phyloP scores from a whole-genome alignment of 768 basidiomycete species.

The Suillus bovinus region DNA sequence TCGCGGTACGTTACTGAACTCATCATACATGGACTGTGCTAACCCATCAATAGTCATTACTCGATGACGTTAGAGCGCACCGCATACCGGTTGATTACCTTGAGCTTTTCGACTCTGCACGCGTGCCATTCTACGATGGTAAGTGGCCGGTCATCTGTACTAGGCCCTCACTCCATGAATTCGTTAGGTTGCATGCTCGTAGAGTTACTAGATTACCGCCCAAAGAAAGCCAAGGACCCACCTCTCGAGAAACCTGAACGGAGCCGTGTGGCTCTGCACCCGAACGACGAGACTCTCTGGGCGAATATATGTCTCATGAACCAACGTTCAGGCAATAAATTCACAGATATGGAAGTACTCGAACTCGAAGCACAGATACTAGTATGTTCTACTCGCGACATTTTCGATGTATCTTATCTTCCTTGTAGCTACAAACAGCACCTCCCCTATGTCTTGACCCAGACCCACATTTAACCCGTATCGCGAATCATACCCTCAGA shows the following conservation, averaged over 20 bases:
- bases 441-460: constrained; percentile 81
- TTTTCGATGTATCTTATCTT: constrained; percentile 11
- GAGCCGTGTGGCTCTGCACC: constrained; percentile 75
- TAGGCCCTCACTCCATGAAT: constrained; percentile 8
- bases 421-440: constrained; percentile 63
- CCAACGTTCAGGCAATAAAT: constrained; percentile 53
- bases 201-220: constrained; percentile 77
- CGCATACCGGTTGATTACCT: constrained; percentile 86
- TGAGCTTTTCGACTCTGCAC: constrained; percentile 72
- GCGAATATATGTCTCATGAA: constrained; percentile 75
- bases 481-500: constrained; percentile 72
- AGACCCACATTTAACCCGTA: constrained; percentile 71
- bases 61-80: constrained; percentile 82
- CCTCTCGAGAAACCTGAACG: constrained; percentile 56
- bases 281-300: constrained; percentile 77
- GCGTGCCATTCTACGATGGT: constrained; percentile 86
- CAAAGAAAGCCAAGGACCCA: constrained; percentile 57
- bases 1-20: constrained; percentile 47
- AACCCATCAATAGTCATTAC: constrained; percentile 52
- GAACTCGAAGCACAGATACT: constrained; percentile 74
- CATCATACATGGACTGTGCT: constrained; percentile 2
- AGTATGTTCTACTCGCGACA: constrained; percentile 41
- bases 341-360: constrained; percentile 72
- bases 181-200: constrained; percentile 79
- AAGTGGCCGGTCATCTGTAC: constrained; percentile 20